These are phyloP conservation scores for Carex pumila DNA, from an alignment of 176 grass and related monocot genomes.

Conservation along the genomic window DNA sequence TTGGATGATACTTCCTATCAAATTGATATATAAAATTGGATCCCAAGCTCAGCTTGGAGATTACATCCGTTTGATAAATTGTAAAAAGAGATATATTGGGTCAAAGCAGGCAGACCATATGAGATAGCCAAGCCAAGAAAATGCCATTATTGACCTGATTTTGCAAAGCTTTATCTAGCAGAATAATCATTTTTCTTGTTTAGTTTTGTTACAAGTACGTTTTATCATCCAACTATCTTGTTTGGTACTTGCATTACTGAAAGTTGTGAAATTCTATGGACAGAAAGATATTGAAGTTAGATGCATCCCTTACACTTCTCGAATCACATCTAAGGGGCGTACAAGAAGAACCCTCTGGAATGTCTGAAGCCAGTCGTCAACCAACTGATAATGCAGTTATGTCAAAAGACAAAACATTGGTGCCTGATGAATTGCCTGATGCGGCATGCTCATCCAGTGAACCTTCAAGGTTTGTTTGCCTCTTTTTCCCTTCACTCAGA, in stretches of 20 bases:
- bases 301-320: constrained; percentile 22
- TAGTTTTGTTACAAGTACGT: neutral
- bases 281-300: constrained; percentile 22
- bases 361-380: neutral
- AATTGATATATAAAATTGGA: neutral
- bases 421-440: constrained; percentile 3
- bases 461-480: neutral
- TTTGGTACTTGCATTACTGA: neutral
- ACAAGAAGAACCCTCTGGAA: constrained; percentile 12
- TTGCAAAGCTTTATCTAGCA: neutral
- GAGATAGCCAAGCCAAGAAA: neutral
- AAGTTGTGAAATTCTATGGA: neutral
- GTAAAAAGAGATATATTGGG: neutral
- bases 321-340: neutral
- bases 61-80: neutral
- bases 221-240: neutral
- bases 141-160: neutral
- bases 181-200: neutral
- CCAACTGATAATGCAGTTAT: neutral
- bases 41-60: neutral
- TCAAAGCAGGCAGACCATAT: neutral
- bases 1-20: neutral
- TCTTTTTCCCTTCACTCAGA: neutral
- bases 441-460: neutral
- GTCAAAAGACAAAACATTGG: neutral